Conservation (phyloP, 2,329 filamentous ascomycete genomes). For the Alternaria incomplexa region DNA sequence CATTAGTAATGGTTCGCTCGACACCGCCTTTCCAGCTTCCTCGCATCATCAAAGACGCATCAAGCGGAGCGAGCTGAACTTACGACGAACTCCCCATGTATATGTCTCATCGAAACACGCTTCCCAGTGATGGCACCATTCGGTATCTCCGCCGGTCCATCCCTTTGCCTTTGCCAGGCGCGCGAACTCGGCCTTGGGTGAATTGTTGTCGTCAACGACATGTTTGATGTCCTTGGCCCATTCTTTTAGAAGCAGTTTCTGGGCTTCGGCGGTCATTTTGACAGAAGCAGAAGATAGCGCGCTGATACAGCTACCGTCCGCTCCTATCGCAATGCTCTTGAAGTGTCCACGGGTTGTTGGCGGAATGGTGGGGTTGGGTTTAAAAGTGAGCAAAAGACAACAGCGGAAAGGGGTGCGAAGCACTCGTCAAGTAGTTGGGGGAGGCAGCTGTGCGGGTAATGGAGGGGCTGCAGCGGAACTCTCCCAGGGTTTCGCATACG, state of each 20-base stretch:
- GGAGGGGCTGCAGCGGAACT: constrained; percentile 1
- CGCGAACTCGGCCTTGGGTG: constrained; percentile 29
- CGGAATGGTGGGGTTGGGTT: not conserved
- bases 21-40: not conserved
- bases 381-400: not conserved
- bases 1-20: not conserved
- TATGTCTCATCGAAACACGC: constrained; percentile 25
- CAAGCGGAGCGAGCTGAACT: not conserved
- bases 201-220: constrained; percentile 6
- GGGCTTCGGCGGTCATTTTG: constrained; percentile 12
- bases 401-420: not conserved
- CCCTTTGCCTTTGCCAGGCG: constrained; percentile 26
- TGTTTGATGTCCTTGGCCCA: constrained; percentile 21
- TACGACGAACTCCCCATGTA: constrained; percentile 11
- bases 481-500: not conserved
- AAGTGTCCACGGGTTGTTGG: not conserved
- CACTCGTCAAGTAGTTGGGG: not conserved
- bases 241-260: constrained; percentile 13
- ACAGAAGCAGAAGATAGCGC: not conserved
- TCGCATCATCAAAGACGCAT: not conserved
- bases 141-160: constrained; percentile 23
- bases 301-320: not conserved
- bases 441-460: not conserved
- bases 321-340: not conserved
- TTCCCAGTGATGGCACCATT: constrained; percentile 23